Evolutionary conservation across 768 basidiomycete species (phyloP).

Genomic region (Mycena olivaceomarginata): DNA sequence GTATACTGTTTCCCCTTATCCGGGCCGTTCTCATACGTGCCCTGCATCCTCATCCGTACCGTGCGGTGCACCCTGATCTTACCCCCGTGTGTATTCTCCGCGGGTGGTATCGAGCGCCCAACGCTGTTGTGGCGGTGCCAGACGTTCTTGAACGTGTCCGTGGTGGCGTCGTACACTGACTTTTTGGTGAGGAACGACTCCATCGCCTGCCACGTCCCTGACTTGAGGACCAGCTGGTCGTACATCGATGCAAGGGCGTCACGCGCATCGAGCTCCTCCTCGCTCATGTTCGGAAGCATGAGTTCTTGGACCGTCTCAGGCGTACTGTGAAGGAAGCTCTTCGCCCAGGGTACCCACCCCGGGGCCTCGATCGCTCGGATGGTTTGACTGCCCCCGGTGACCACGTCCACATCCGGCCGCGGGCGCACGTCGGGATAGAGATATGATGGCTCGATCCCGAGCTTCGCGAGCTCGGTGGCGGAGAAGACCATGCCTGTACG

Average conservation of each 20-base stretch:
- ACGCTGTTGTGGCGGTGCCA: slow-evolving; percentile 15
- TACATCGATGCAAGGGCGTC: slow-evolving; percentile 27
- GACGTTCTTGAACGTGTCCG: slow-evolving; percentile 18
- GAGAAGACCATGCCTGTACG: slow-evolving; percentile 29
- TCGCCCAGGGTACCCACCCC: slow-evolving; percentile 27
- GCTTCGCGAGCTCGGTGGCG: slow-evolving; percentile 13
- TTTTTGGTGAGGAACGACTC: slow-evolving; percentile 14
- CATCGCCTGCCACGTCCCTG: slow-evolving; percentile 13
- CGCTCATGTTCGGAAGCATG: slow-evolving; percentile 20
- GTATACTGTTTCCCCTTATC: slow-evolving; percentile 28
- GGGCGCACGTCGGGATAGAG: slow-evolving; percentile 28
- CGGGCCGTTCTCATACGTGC: slow-evolving; percentile 27
- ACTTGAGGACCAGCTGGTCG: slow-evolving; percentile 35
- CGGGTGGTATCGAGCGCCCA: slow-evolving; percentile 28
- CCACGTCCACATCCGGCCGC: slow-evolving; percentile 21
- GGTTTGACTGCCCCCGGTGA: slow-evolving; percentile 7
- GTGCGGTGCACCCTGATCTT: slow-evolving; percentile 33
- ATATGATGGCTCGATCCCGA: slow-evolving; percentile 29
- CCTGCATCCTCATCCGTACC: slow-evolving; percentile 36
- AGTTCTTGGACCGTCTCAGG: slow-evolving; percentile 9
- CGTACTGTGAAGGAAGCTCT: slow-evolving; percentile 12
- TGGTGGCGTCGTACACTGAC: slow-evolving; percentile 20
- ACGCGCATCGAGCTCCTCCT: slow-evolving; percentile 24
- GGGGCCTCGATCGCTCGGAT: slow-evolving; percentile 26
- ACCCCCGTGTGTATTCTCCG: slow-evolving; percentile 20